Evolutionary conservation across 768 basidiomycete species (phyloP).

Genomic region (Tulasnella sp.): DNA sequence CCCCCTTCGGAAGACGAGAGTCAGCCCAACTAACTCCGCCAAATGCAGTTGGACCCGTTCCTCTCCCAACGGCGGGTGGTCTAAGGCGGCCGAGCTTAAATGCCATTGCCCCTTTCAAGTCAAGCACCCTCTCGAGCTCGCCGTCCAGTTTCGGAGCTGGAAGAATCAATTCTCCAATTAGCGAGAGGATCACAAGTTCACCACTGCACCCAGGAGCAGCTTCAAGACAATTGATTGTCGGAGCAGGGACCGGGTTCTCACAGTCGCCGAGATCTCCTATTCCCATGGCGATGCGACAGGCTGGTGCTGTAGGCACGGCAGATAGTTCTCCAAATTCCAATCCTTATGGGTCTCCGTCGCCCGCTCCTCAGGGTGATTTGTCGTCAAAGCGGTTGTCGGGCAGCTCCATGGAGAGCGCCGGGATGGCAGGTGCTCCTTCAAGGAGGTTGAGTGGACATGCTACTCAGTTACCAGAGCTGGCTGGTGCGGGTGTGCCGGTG

Average conservation of each 20-base stretch:
- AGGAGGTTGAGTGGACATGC: constrained; percentile 10
- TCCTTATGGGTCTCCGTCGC: neutral
- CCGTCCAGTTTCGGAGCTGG: constrained; percentile 11
- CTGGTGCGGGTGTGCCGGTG: neutral
- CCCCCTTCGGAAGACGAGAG: neutral
- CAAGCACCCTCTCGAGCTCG: constrained; percentile 19
- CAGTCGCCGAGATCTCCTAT: constrained; percentile 13
- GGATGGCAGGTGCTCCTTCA: neutral
- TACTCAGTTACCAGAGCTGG: neutral
- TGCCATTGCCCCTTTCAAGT: constrained; percentile 22
- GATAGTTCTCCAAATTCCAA: neutral
- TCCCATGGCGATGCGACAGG: neutral
- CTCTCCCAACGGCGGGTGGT: neutral
- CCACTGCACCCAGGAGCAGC: neutral
- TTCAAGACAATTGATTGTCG: neutral
- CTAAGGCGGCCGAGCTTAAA: constrained; percentile 16
- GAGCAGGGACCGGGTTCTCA: neutral
- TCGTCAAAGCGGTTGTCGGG: neutral
- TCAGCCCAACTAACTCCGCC: constrained; percentile 4
- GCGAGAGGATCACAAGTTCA: constrained; percentile 1
- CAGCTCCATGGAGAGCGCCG: constrained; percentile 8
- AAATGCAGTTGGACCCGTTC: neutral
- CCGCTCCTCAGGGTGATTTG: neutral
- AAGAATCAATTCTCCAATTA: constrained; percentile 2
- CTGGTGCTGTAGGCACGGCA: neutral